Conservation (phyloP, 768 basidiomycete species). For the Russula olivacea region DNA sequence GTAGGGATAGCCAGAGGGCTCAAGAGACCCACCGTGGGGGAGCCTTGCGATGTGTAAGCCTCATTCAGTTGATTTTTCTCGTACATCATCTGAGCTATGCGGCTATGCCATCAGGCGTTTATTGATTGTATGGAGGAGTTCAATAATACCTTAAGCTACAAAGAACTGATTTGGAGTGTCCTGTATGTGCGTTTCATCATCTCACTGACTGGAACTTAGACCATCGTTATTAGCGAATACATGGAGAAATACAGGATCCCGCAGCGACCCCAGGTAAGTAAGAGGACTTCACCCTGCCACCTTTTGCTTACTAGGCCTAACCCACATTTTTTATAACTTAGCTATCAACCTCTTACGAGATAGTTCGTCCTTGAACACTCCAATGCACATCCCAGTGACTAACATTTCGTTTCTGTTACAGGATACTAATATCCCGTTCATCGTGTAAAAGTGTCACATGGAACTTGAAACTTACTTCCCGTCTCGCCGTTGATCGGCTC, state of each 20-base stretch:
- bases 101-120: not conserved
- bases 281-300: no score
- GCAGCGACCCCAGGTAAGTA: constrained; percentile 8
- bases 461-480: no score
- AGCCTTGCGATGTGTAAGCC: not conserved
- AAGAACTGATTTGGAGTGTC: not conserved
- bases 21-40: not conserved
- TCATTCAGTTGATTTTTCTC: not conserved
- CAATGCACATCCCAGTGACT: not conserved
- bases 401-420: not conserved
- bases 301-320: not conserved
- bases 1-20: not conserved
- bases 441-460: no score
- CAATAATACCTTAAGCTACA: not conserved
- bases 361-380: not conserved
- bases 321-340: not conserved
- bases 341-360: constrained; percentile 1
- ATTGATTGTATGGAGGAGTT: not conserved
- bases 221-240: not conserved
- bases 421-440: not conserved
- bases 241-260: not conserved
- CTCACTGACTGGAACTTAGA: not conserved
- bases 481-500: no score
- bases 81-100: not conserved
- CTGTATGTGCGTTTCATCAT: not conserved